phyloP scores from a whole-genome alignment of 495 filamentous ascomycete species.

The Aspergillus diversus region DNA sequence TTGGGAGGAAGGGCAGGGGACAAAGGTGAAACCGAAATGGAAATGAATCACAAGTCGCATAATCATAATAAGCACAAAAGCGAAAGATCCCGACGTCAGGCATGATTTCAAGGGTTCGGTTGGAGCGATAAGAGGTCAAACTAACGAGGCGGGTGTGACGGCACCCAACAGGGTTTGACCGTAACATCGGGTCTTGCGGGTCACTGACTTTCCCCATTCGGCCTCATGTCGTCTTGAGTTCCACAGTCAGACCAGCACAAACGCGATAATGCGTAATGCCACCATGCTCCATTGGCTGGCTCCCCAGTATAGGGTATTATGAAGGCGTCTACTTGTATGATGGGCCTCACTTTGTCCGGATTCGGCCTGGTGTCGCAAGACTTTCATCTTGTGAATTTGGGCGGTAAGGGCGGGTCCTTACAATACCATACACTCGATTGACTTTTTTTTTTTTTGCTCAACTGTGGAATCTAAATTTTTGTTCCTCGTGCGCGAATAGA shows the following conservation, averaged over 20 bases:
- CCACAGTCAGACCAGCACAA: too few species aligned
- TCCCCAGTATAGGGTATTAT: neutral
- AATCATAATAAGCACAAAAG: slow-evolving; percentile 5
- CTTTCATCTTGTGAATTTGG: slow-evolving; percentile 10
- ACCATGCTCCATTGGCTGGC: neutral
- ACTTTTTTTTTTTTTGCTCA: neutral
- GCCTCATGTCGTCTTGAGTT: neutral
- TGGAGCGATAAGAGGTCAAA: slow-evolving; percentile 11
- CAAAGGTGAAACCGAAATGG: slow-evolving; percentile 6
- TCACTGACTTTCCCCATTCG: neutral
- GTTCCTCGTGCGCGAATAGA: neutral
- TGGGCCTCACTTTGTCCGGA: neutral
- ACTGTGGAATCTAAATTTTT: neutral
- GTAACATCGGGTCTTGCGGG: slow-evolving; percentile 13
- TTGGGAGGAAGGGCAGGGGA: slow-evolving; percentile 1
- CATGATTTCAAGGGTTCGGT: slow-evolving; percentile 20
- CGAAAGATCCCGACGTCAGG: slow-evolving; percentile 17
- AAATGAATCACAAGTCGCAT: slow-evolving; percentile 3
- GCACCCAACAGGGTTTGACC: slow-evolving; percentile 18
- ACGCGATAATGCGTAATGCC: too few species aligned
- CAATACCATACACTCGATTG: slow-evolving; percentile 4
- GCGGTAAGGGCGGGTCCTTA: slow-evolving; percentile 22
- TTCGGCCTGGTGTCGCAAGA: neutral
- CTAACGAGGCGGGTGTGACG: slow-evolving; percentile 18
- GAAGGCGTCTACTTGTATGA: slow-evolving; percentile 6